Evolutionary conservation across 2,329 filamentous ascomycete genomes (phyloP).

Genomic region (Epichloe aotearoae): DNA sequence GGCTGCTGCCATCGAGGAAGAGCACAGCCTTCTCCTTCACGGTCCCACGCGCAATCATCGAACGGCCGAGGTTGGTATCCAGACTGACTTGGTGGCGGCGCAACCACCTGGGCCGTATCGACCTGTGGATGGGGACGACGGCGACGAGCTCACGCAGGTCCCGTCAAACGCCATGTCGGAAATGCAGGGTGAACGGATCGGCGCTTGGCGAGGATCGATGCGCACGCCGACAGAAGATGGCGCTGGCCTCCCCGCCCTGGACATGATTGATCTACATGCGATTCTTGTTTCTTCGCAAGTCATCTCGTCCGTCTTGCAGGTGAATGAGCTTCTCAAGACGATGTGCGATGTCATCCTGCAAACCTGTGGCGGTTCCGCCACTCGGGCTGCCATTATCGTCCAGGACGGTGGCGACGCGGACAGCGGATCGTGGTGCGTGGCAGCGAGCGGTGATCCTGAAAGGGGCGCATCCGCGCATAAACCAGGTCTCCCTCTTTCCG

Average conservation of each 20-base stretch:
- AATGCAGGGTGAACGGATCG: slow-evolving; percentile 43
- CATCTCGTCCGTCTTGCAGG: slow-evolving; percentile 63
- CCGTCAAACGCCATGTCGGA: slow-evolving; percentile 33
- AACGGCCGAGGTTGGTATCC: slow-evolving; percentile 49
- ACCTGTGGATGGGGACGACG: slow-evolving; percentile 30
- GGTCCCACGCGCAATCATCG: slow-evolving; percentile 45
- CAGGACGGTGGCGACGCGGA: slow-evolving; percentile 48
- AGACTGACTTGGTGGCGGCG: slow-evolving; percentile 57
- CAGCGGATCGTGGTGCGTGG: slow-evolving; percentile 53
- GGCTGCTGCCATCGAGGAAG: slow-evolving; percentile 51
- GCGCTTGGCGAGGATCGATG: slow-evolving; percentile 50
- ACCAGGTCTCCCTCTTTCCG: slow-evolving; percentile 49
- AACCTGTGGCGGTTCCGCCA: slow-evolving; percentile 58
- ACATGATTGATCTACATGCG: slow-evolving; percentile 71
- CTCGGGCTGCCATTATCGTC: slow-evolving; percentile 60
- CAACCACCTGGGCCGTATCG: slow-evolving; percentile 38
- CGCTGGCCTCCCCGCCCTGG: slow-evolving; percentile 56
- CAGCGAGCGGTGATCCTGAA: slow-evolving; percentile 61
- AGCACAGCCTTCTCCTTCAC: slow-evolving; percentile 54
- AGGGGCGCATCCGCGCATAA: slow-evolving; percentile 53
- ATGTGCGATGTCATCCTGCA: slow-evolving; percentile 74
- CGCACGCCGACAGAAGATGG: slow-evolving; percentile 40
- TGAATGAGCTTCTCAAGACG: slow-evolving; percentile 63
- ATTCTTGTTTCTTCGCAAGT: slow-evolving; percentile 70
- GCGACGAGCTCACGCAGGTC: slow-evolving; percentile 27